Percentiles rank a stretch among this genome's conserved stretches.
These are phyloP conservation scores for Suaeda aralocaspica DNA, from an alignment of 148 eudicot species.

Conservation along the genomic window DNA sequence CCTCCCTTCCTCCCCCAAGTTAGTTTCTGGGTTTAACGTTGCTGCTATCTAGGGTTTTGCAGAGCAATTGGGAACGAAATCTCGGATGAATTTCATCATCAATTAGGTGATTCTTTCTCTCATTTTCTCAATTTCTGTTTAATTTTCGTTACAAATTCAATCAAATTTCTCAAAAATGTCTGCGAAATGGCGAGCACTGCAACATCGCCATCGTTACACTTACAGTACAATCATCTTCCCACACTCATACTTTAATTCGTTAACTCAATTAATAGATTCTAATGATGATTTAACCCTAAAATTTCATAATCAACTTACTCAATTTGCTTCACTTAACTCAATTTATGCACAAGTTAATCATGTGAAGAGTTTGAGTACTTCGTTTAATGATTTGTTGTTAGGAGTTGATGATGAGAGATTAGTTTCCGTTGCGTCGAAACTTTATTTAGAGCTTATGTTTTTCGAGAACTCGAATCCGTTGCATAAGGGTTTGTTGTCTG, in stretches of 20 bases:
- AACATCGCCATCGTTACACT: constrained; percentile 94
- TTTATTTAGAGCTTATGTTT: constrained; percentile 70
- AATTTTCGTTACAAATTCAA: not conserved
- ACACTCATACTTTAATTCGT: constrained; percentile 37
- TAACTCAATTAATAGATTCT: constrained; percentile 42
- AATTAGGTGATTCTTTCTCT: constrained; percentile 12
- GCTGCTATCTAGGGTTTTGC: constrained; percentile 11
- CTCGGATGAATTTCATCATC: constrained; percentile 1
- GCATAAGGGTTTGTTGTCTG: constrained; percentile 63
- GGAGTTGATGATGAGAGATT: constrained; percentile 26
- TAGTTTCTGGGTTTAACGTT: constrained; percentile 8
- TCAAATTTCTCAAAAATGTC: constrained; percentile 45
- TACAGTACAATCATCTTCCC: constrained; percentile 80
- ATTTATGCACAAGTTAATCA: constrained; percentile 72
- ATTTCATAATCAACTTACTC: constrained; percentile 37
- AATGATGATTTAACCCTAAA: constrained; percentile 6
- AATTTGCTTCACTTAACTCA: constrained; percentile 57
- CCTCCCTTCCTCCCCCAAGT: not conserved
- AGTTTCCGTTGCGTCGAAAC: constrained; percentile 37
- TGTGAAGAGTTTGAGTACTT: constrained; percentile 53
- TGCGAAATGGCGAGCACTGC: constrained; percentile 93
- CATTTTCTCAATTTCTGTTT: not conserved
- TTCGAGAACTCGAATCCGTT: constrained; percentile 77
- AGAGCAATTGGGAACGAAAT: not conserved
- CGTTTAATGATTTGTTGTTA: constrained; percentile 45